Base-by-base conservation (phyloP, 2,329 filamentous ascomycete genomes). In the Verticillium nubilum region DNA sequence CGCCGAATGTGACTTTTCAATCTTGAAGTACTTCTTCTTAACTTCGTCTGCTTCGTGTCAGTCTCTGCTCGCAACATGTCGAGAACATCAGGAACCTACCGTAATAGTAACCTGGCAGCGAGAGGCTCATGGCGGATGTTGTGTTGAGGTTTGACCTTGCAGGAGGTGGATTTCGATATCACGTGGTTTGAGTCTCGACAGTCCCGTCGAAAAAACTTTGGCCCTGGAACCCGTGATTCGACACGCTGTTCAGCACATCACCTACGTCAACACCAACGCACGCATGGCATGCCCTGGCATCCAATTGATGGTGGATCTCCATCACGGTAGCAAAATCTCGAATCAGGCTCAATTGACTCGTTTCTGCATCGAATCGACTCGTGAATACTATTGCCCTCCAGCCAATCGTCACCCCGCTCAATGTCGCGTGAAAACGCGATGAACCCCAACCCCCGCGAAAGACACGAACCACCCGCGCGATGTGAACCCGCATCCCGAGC, bases 11-110 rank as follows among this genome's bases (percentile, higher is more conserved):
- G 82, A 77, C 53, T 78, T 80, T 68, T 88, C 83, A 56, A 90
- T 82, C 66, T 85, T 87, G 72, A 90, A 91, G 67, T 90, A 91
- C 63, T 84, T 87, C 37, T 80, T 80, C 70, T 85, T 89, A 52
- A 79, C 78, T 15, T 71, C 57, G 61, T 86, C 84, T 86, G 58
- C 7, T 31, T 15, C 19, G 15, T 3, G 42, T 57, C 28, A 52
- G 42, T 26, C 4, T 23, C 54, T 3, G 17, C 7, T 27, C n/a
- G 15, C n/a, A n/a, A n/a, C n/a, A n/a, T n/a, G n/a, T 29, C 17
- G 15, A 26, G 33, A 15, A 50, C 27, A 4, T 9, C 9, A 57
- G 17, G 28, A 23, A 28, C 26, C 26, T 60, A 84, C 83, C 82
- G 67, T 76, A 86, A 64, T 83, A 85, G 62, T 79, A 82, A 1